Base-by-base conservation (phyloP, 345 rosid genomes). In the Pugionium cornutum region DNA sequence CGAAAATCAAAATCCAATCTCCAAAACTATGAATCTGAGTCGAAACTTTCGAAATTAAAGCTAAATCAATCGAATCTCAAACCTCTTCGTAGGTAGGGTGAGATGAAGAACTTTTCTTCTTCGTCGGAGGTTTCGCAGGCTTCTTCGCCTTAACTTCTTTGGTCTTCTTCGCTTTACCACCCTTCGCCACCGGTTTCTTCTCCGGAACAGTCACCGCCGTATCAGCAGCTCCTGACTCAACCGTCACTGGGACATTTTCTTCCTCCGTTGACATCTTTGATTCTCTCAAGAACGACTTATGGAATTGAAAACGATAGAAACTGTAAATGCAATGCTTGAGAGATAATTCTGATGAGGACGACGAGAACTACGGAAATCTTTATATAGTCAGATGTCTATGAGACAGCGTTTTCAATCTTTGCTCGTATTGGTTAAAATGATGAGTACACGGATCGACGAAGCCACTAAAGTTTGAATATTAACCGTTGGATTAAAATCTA, bases 21-120 rank as follows among this genome's bases (percentile, higher is more conserved):
- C 62, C 0, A 5, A 4, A 11, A 59, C 44, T 27, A 7, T 3
- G 5, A 65, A 39, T 30, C 28, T 35, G 9, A 27, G 8, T 36
- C 4, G 6, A 6, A 37, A 64, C 7, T n/a, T 4, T 1, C 4
- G 27, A 26, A 40, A 0, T 6, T 0, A 37, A 11, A 1, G 6
- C 0, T 25, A 9, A 27, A 64, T 41, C 51, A 6, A 2, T 40
- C 49, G 66, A 32, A 35, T 27, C 33, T 34, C 1, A 6, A 39
- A 26, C 97, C 90, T 86, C 92, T 67, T 83, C 89, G 36, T 84
- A 90, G 0, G 91, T 51, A 64, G 97, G 97, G 28, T 90, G 96
- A 29, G 88, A 42, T 0, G 86, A 47, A 47, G 27, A 11, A 36
- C 66, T 41, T 4, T 74, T 79, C 56, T 81, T 88, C 79, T 39